Evolutionary conservation across 1,284 basidiomycete genomes (phyloP).

Genomic region (Rhizoctonia solani): DNA sequence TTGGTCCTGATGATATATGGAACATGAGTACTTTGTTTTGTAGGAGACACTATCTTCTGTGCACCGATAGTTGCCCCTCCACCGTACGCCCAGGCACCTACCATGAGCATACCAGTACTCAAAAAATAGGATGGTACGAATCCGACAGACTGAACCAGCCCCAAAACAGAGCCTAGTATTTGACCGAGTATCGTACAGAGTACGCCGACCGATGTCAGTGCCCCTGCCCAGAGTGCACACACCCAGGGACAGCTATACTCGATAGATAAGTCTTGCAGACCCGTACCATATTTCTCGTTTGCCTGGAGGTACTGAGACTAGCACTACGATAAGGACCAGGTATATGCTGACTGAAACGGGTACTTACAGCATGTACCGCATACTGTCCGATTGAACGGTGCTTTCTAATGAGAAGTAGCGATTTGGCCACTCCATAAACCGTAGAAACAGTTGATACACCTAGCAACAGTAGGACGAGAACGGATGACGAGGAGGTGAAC

Average conservation of each 20-base stretch:
- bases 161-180: not conserved
- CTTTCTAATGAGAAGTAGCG: conserved; percentile 9
- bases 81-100: conserved; percentile 18
- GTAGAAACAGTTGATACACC: not conserved
- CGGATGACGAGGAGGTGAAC: conserved; percentile 6
- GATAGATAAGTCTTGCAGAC: conserved; percentile 17
- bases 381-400: conserved; percentile 29
- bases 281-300: conserved; percentile 20
- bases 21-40: too few relatives aligned
- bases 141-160: not conserved
- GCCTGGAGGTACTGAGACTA: conserved; percentile 29
- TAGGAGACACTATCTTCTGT: too few relatives aligned
- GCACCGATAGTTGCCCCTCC: not conserved
- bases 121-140: not conserved
- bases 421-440: conserved; percentile 12
- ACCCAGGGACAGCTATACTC: conserved; percentile 31
- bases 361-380: conserved; percentile 19
- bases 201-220: conserved; percentile 10
- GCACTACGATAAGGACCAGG: not conserved
- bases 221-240: conserved; percentile 21
- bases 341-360: not conserved
- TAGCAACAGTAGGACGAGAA: conserved; percentile 9
- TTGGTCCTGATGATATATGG: not conserved
- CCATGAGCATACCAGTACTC: not conserved
- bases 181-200: not conserved